A percentile compares a stretch with the other conserved stretches of the same genome.
phyloP scores from a whole-genome alignment of 2,329 filamentous ascomycete genomes.

The Phoma sp. region DNA sequence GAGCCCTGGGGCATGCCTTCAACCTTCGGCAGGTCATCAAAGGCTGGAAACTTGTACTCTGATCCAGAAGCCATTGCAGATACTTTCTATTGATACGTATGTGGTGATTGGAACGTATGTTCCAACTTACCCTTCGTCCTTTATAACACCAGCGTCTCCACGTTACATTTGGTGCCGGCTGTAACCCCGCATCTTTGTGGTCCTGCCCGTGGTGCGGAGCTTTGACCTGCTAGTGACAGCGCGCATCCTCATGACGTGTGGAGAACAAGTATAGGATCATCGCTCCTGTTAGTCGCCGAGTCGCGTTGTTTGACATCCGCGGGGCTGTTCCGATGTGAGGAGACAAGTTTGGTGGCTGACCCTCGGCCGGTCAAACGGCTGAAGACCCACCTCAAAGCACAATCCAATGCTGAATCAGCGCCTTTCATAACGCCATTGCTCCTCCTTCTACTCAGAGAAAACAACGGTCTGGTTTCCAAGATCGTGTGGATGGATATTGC shows the following conservation, averaged over 20 bases:
- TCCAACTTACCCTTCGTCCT: background rate
- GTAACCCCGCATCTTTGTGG: conserved; percentile 11
- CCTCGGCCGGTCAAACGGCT: conserved; percentile 6
- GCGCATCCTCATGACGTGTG: conserved; percentile 6
- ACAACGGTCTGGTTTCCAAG: too few species aligned
- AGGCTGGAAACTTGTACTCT: conserved; percentile 36
- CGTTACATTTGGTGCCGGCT: background rate
- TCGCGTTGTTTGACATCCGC: background rate
- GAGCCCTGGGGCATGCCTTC: conserved; percentile 42
- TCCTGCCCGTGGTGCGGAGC: background rate
- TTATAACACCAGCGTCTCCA: conserved; percentile 10
- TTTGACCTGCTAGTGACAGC: background rate
- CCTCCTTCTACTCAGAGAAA: too few species aligned
- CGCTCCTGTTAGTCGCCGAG: background rate
- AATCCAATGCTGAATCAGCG: too few species aligned
- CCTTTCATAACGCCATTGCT: too few species aligned
- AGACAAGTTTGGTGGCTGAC: background rate
- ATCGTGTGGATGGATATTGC: too few species aligned
- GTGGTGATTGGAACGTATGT: background rate
- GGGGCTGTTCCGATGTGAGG: conserved; percentile 6
- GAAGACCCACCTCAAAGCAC: background rate
- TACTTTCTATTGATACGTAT: background rate
- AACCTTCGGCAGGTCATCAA: conserved; percentile 42
- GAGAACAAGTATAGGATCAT: background rate
- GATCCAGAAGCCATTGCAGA: conserved; percentile 10